Evolutionary conservation across 2,329 filamentous ascomycete genomes (phyloP).

Genomic region (Colletotrichum tropicicola): DNA sequence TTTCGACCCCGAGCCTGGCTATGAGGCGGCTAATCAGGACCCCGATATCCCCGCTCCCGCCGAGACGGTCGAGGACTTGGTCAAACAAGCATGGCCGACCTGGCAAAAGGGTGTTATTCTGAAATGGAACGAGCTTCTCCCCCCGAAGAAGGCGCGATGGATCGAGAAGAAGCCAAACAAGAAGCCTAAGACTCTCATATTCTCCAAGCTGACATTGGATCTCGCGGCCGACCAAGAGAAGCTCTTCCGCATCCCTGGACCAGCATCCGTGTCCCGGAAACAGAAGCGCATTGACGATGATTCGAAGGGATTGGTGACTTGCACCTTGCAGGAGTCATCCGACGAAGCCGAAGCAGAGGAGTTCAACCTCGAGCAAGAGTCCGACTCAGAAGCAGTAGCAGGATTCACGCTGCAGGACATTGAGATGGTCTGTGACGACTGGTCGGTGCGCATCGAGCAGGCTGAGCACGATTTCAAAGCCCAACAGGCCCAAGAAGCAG

Average conservation of each 20-base stretch:
- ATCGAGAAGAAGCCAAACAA: conserved; percentile 82
- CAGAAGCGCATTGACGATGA: conserved; percentile 64
- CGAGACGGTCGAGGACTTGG: conserved; percentile 77
- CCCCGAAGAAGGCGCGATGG: conserved; percentile 80
- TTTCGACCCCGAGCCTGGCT: conserved; percentile 54
- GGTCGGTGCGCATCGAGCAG: conserved; percentile 71
- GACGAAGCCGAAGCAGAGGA: conserved; percentile 50
- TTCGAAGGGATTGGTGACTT: conserved; percentile 56
- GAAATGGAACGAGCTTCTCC: conserved; percentile 84
- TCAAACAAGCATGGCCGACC: conserved; percentile 82
- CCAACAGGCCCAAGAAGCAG: conserved; percentile 39
- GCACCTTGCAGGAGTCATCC: conserved; percentile 50
- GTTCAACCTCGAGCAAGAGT: conserved; percentile 60
- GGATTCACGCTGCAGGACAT: conserved; percentile 84
- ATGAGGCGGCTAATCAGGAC: conserved; percentile 64
- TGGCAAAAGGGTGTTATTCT: conserved; percentile 81
- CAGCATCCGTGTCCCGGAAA: conserved; percentile 61
- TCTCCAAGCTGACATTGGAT: conserved; percentile 89
- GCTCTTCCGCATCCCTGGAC: conserved; percentile 78
- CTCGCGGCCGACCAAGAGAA: conserved; percentile 88
- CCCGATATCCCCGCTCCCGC: conserved; percentile 73
- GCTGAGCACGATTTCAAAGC: conserved; percentile 49
- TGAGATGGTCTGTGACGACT: conserved; percentile 86
- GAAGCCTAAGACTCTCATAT: conserved; percentile 82
- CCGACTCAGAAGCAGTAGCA: conserved; percentile 72